Evolutionary conservation across 192 early-diverging fungal genomes (phyloP).

Genomic region (Chytriomyces confervae): DNA sequence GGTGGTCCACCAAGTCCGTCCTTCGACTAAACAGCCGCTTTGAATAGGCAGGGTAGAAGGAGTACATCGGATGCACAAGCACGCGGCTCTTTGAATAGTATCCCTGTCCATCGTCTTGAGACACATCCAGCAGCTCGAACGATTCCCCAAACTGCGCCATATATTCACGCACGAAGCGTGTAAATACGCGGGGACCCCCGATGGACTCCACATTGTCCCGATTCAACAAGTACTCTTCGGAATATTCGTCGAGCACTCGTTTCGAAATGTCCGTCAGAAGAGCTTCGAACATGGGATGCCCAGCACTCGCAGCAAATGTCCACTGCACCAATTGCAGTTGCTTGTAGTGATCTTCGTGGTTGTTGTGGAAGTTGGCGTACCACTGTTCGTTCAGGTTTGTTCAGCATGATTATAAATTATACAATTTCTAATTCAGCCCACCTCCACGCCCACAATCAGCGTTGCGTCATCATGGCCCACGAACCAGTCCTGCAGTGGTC

Average conservation of each 20-base stretch:
- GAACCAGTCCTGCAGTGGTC: slow-evolving; percentile 36
- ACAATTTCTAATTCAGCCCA: neutral
- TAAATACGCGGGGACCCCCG: slow-evolving; percentile 28
- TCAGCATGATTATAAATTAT: neutral
- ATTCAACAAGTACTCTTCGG: neutral
- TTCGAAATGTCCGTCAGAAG: slow-evolving; percentile 1
- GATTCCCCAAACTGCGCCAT: slow-evolving; percentile 7
- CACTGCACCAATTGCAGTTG: slow-evolving; percentile 20
- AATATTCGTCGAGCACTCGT: neutral
- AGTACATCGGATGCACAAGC: slow-evolving; percentile 8
- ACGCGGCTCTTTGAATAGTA: slow-evolving; percentile 6
- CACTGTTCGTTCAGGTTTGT: slow-evolving; percentile 9
- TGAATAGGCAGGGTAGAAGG: neutral
- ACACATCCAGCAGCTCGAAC: neutral
- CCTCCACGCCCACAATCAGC: slow-evolving; percentile 33
- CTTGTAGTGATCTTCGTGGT: neutral
- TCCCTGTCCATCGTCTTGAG: neutral
- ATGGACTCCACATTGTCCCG: slow-evolving; percentile 26
- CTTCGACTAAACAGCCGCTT: neutral
- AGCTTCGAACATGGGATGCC: neutral
- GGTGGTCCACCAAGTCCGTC: slow-evolving; percentile 1
- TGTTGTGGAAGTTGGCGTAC: slow-evolving; percentile 8
- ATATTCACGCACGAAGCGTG: neutral
- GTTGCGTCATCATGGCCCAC: neutral
- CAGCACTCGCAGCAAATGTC: slow-evolving; percentile 22